phyloP scores from a whole-genome alignment of 129 eudicot species.

The Arctium lappa region DNA sequence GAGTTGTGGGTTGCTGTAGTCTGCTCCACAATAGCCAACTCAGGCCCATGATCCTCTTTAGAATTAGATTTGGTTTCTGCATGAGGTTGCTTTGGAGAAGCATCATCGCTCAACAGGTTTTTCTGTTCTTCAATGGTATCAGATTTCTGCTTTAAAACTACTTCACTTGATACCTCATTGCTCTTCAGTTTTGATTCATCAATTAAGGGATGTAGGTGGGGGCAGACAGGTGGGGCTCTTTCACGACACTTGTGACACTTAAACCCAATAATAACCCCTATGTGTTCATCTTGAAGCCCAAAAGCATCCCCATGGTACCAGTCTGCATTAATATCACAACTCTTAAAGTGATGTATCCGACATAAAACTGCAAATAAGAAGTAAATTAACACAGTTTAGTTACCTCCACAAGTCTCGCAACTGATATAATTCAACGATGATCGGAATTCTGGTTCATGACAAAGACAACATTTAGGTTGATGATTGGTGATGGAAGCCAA shows the following conservation, averaged over 20 bases:
- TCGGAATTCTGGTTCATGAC: slow-evolving; percentile 50
- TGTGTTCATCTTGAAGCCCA: slow-evolving; percentile 48
- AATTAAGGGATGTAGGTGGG: slow-evolving; percentile 30
- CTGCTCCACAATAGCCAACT: background rate
- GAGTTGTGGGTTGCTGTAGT: background rate
- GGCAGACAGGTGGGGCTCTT: slow-evolving; percentile 64
- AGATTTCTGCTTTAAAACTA: slow-evolving; percentile 17
- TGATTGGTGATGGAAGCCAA: slow-evolving; percentile 12
- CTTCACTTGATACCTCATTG: slow-evolving; percentile 33
- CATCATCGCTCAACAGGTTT: slow-evolving; percentile 8
- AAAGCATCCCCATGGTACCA: slow-evolving; percentile 99
- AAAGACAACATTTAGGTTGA: slow-evolving; percentile 65
- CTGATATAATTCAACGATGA: slow-evolving; percentile 48
- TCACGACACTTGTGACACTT: slow-evolving; percentile 77
- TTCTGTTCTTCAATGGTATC: background rate
- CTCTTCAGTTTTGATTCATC: slow-evolving; percentile 20
- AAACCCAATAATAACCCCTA: slow-evolving; percentile 59
- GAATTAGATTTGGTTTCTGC: slow-evolving; percentile 16
- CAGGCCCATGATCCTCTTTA: background rate
- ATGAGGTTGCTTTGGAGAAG: slow-evolving; percentile 7
- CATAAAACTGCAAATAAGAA: background rate
- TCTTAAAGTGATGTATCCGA: background rate
- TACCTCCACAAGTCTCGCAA: slow-evolving; percentile 87
- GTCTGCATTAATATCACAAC: slow-evolving; percentile 36
- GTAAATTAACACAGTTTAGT: background rate